phyloP scores from a whole-genome alignment of 495 filamentous ascomycete species.

The Trichoderma gamsii region DNA sequence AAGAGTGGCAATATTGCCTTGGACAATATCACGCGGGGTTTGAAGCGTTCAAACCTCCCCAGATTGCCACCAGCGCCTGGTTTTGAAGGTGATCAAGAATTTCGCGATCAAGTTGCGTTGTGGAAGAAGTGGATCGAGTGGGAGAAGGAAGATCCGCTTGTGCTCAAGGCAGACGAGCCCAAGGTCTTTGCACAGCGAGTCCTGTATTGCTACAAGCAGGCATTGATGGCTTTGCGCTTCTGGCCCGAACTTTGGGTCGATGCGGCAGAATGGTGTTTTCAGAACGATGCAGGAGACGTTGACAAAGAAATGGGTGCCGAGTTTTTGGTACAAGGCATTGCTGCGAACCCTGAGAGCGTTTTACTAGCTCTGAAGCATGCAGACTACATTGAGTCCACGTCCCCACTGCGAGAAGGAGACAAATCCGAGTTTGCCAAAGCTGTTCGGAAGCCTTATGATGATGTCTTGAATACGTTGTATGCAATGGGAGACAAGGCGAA shows the following conservation, averaged over 20 bases:
- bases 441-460: constrained; percentile 76
- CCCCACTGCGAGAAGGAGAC: constrained; percentile 62
- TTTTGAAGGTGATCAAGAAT: constrained; percentile 83
- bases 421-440: constrained; percentile 61
- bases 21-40: constrained; percentile 73
- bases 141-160: constrained; percentile 88
- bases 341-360: constrained; percentile 89
- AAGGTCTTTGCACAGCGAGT: constrained; percentile 67
- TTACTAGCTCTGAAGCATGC: constrained; percentile 82
- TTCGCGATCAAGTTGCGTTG: constrained; percentile 73
- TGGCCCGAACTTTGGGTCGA: constrained; percentile 95
- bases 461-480: constrained; percentile 77
- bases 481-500: constrained; percentile 67
- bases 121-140: constrained; percentile 92
- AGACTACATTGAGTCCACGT: constrained; percentile 73
- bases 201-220: constrained; percentile 87
- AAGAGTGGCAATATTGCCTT: constrained; percentile 76
- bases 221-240: constrained; percentile 87
- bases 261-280: constrained; percentile 86
- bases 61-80: constrained; percentile 74
- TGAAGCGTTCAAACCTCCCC: constrained; percentile 72
- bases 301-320: constrained; percentile 55
- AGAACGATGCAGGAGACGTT: constrained; percentile 57
- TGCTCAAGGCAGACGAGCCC: constrained; percentile 69
- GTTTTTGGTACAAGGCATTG: constrained; percentile 73